Base-by-base conservation (phyloP, 306 rosid genomes). In the Pueraria montana region DNA sequence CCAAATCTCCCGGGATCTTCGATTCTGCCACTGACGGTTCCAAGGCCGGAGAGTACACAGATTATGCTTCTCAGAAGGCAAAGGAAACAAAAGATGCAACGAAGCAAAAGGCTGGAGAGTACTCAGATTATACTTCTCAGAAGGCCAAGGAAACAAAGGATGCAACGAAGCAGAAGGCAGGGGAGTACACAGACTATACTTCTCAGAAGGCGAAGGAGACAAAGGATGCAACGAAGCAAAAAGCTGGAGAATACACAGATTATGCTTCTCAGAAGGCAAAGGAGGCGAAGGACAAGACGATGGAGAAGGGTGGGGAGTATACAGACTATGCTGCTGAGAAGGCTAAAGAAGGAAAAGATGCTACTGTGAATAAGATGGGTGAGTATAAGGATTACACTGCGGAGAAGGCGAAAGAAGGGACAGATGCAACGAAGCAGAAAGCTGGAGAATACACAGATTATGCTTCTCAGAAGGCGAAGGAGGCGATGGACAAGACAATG, bases 331-430 rank as follows among this genome's bases (percentile, higher is more conserved):
- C 87, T 0, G 84, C 86, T 0, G 87, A 79, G 9, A 82, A 86
- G 38, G 81, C 88, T 0, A 80, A 34, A 3, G 90, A 90, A 20
- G 59, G 72, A 0, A 87, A 84, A 32, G 90, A 89, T 8, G n/a
- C 76, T 0, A 67, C 89, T 0, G 2, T 21, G 79, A 11, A 59
- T 10, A 87, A 85, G 62, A 27, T 62, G 10, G 68, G 76, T 0
- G 90, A 87, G 64, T 78, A 55, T 0, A 86, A 84, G 42, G 92
- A 90, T 0, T 86, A 77, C 18, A 67, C 94, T 0, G 84, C 68
- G 1, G 93, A 90, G 91, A 91, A 88, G 63, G 86, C 88, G 0
- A 87, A n/a, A n/a, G n/a, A n/a, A n/a, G n/a, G n/a, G n/a, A n/a
- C n/a, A 65, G 89, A 88, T 0, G 5, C 80, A 0, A 34, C 87